phyloP scores from a whole-genome alignment of 257 asterid genomes.

The Primulina eburnea region DNA sequence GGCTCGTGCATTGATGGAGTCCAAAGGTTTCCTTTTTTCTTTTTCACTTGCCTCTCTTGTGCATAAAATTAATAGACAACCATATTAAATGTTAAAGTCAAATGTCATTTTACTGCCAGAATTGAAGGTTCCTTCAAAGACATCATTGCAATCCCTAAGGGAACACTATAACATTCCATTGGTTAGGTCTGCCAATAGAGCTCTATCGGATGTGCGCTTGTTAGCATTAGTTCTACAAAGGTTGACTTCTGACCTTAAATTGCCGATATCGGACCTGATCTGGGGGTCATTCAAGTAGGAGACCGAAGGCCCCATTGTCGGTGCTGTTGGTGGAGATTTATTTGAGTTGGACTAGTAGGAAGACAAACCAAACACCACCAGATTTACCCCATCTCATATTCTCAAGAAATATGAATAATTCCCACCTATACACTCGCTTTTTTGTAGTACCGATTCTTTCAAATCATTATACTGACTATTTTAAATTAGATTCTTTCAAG shows the following conservation, averaged over 20 bases:
- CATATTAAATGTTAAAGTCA: slow-evolving; percentile 6
- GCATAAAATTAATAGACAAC: background rate
- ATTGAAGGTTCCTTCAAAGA: slow-evolving; percentile 34
- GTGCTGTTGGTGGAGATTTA: background rate
- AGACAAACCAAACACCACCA: background rate
- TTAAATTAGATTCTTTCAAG: background rate
- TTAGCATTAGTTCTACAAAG: slow-evolving; percentile 67
- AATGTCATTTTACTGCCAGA: slow-evolving; percentile 41
- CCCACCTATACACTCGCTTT: too few relatives aligned
- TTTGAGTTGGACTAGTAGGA: background rate
- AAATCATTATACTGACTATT: background rate
- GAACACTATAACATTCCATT: slow-evolving; percentile 53
- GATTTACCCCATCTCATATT: too few relatives aligned
- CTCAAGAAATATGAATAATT: too few relatives aligned
- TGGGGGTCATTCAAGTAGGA: slow-evolving; percentile 46
- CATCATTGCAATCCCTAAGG: slow-evolving; percentile 56
- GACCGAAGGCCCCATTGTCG: background rate
- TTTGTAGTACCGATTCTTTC: background rate
- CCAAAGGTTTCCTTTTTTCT: slow-evolving; percentile 42
- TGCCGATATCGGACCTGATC: slow-evolving; percentile 49
- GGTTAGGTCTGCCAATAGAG: slow-evolving; percentile 75
- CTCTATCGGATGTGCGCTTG: slow-evolving; percentile 67
- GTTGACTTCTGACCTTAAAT: slow-evolving; percentile 56
- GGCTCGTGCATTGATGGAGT: slow-evolving; percentile 64
- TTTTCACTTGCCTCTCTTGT: slow-evolving; percentile 8